Percentiles rank a stretch among this genome's conserved stretches.
Conservation (phyloP, 2,329 filamentous ascomycete species). For the Xylariaceae sp. region DNA sequence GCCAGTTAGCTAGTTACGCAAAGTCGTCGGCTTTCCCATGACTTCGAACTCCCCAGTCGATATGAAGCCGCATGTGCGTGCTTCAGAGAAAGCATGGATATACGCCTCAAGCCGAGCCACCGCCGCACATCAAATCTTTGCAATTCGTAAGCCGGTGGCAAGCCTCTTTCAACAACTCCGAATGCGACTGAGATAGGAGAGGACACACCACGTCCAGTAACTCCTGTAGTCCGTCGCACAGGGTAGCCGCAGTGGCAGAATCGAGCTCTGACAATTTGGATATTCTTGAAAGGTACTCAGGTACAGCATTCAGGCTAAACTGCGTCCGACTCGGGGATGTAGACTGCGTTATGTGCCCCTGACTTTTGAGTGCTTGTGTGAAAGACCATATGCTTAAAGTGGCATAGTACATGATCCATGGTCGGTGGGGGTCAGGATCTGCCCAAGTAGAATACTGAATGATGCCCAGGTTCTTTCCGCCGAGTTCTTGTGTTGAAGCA, state of each 20-base stretch:
- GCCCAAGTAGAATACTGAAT: conserved; percentile 66
- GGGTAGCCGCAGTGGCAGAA: conserved; percentile 58
- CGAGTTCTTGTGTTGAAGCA: conserved; percentile 22
- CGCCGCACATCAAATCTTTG: conserved; percentile 44
- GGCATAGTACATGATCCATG: conserved; percentile 88
- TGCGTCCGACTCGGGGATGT: conserved; percentile 18
- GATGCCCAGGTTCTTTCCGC: conserved; percentile 30
- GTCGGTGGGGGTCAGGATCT: conserved; percentile 76
- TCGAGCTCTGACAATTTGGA: conserved; percentile 66
- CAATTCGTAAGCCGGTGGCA: conserved; percentile 65
- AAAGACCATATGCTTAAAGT: conserved; percentile 84
- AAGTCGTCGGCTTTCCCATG: not conserved
- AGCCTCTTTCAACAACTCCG: conserved; percentile 74
- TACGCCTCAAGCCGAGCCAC: conserved; percentile 19
- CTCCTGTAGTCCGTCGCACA: conserved; percentile 51
- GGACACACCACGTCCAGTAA: conserved; percentile 41
- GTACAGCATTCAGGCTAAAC: conserved; percentile 33
- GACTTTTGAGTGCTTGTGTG: conserved; percentile 63
- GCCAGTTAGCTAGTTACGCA: not conserved
- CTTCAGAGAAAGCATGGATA: not conserved
- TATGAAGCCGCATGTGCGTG: not conserved
- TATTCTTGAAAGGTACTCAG: conserved; percentile 52
- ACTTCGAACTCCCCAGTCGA: not conserved
- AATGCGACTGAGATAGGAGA: conserved; percentile 42
- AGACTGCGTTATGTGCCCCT: conserved; percentile 50